These are phyloP conservation scores for Thelephora aurantiotincta DNA, from an alignment of 768 basidiomycete genomes.

Conservation along the genomic window DNA sequence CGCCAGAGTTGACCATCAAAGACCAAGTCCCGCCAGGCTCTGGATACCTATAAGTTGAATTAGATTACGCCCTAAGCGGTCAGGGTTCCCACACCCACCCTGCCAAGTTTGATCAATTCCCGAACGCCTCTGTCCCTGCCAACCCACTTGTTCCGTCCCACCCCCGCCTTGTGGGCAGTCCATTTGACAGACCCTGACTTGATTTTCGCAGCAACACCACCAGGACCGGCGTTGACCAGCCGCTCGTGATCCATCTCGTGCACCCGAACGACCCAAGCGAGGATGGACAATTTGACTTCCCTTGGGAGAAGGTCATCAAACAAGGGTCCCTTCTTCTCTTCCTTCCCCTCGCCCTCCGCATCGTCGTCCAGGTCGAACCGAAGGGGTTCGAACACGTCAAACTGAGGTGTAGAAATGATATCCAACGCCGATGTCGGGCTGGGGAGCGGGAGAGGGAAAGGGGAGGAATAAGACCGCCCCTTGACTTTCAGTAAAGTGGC, in stretches of 20 bases:
- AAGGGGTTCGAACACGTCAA: conserved; percentile 39
- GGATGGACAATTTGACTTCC: conserved; percentile 51
- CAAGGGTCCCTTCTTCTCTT: not conserved
- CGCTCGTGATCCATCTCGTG: conserved; percentile 46
- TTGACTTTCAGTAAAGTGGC: conserved; percentile 26
- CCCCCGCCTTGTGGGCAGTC: conserved; percentile 46
- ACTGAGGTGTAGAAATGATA: conserved; percentile 32
- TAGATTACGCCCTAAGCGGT: too few species aligned
- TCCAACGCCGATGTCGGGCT: conserved; percentile 34
- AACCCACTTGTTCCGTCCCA: conserved; percentile 54
- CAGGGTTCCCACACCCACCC: conserved; percentile 50
- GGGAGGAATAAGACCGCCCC: conserved; percentile 49
- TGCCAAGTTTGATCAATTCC: conserved; percentile 66
- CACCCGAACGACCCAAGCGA: conserved; percentile 38
- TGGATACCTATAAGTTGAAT: conserved; percentile 47
- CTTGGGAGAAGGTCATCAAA: conserved; percentile 61
- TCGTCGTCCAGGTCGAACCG: conserved; percentile 33
- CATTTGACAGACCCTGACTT: conserved; percentile 29
- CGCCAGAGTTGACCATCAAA: conserved; percentile 85
- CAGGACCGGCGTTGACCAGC: conserved; percentile 11
- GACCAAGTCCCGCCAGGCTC: conserved; percentile 57
- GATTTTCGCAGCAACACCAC: too few species aligned
- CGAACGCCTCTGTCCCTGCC: conserved; percentile 61
- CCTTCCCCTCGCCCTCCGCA: not conserved
- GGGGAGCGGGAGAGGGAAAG: conserved; percentile 28